Base-by-base conservation (phyloP, 805 yeast species). In the Pichia phayaonensis region DNA sequence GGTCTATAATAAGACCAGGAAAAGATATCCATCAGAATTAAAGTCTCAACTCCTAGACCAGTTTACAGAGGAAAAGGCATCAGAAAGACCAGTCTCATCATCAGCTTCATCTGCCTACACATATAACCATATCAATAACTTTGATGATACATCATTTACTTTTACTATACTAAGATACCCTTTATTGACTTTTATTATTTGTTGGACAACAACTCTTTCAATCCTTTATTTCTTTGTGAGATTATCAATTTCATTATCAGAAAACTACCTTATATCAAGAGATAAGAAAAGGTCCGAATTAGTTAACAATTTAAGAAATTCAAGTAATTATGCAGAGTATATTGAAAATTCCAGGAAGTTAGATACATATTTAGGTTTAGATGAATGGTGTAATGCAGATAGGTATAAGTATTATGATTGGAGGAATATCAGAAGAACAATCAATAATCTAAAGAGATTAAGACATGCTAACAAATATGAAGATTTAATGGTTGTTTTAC, bases 381-480 rank as follows among this genome's bases (percentile, higher is more conserved):
- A 79, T 54, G 70, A 73, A 44, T 86, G 95, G 95, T 75, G 78
- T 44, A 59, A 66, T 10, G 80, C 79, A 53, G 82, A 83, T 22
- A 69, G 71, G 50, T 83, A 83, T 56, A 78, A 80, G 23, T 83
- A 80, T 61, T 86, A 86, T 61, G 92, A 86, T 62, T 81, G 78
- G 65, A 74, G 72, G 39, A 81, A 87, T 0, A 66, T 86, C 10
- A 64, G 71, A 43, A 66, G 76, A 44, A 75, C 83, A 0, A 71
- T 77, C 7, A 53, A 59, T 15, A 71, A 75, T 49, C 62, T 85
- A 46, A 58, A 63, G 40, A 55, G 56, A 3, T 61, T 74, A 36
- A 64, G 78, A 24, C 54, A 55, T 21, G 46, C 51, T 3, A 58
- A 61, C 3, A 57, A 67, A 16, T 69, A 64, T 29, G 76, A 75